Evolutionary conservation across 2,329 filamentous ascomycete species (phyloP).

Genomic region (Alternaria conjuncta): DNA sequence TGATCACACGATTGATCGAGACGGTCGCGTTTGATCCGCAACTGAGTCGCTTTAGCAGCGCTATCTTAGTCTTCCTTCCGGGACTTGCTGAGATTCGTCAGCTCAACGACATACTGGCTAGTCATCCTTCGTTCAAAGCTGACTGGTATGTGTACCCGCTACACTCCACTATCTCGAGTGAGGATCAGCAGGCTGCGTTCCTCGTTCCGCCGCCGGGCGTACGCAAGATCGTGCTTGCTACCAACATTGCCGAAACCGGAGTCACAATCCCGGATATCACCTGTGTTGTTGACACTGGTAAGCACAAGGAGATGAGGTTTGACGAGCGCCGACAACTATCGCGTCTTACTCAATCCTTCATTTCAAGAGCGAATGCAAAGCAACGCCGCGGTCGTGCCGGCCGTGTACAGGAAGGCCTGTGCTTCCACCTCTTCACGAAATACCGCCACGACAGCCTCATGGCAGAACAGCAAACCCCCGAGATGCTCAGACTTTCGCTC

Average conservation of each 20-base stretch:
- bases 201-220: constrained; percentile 79
- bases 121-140: constrained; percentile 75
- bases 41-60: constrained; percentile 78
- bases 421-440: constrained; percentile 95
- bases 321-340: constrained; percentile 93
- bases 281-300: constrained; percentile 94
- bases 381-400: constrained; percentile 92
- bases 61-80: constrained; percentile 91
- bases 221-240: constrained; percentile 93
- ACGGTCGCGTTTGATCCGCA: constrained; percentile 73
- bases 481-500: constrained; percentile 91
- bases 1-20: constrained; percentile 80
- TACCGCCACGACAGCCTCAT: constrained; percentile 83
- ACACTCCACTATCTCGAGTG: constrained; percentile 93
- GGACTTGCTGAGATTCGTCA: constrained; percentile 92
- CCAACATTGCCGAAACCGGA: constrained; percentile 97
- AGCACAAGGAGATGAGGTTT: constrained; percentile 96
- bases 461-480: constrained; percentile 91
- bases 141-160: constrained; percentile 88
- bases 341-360: constrained; percentile 89
- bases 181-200: constrained; percentile 95
- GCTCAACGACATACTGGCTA: constrained; percentile 82
- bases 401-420: constrained; percentile 91
- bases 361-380: constrained; percentile 93
- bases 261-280: constrained; percentile 99